A percentile compares a stretch with the other conserved stretches of the same genome.
Conservation (phyloP, 1,139 yeast species). For the Saccharomyces pastorianus region DNA sequence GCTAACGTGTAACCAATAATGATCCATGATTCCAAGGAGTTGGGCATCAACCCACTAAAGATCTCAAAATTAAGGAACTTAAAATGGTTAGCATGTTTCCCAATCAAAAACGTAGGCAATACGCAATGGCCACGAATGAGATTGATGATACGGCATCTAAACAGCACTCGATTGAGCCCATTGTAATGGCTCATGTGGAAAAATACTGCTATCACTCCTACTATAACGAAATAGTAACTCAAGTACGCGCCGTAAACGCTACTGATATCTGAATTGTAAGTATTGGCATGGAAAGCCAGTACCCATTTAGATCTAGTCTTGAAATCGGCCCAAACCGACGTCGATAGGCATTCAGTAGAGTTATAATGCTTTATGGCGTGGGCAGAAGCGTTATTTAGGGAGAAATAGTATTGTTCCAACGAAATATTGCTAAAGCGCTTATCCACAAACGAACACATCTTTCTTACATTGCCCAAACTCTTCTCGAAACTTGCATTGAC, state of each 20-base stretch:
- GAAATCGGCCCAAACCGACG: neutral
- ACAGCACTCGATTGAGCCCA: conserved; percentile 9
- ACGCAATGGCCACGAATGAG: conserved; percentile 12
- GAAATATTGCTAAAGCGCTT: neutral
- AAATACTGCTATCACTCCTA: conserved; percentile 7
- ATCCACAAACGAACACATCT: conserved; percentile 1
- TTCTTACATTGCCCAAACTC: conserved; percentile 1
- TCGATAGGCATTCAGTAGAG: neutral
- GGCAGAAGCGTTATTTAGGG: neutral
- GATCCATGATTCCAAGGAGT: conserved; percentile 52
- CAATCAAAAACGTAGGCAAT: conserved; percentile 13
- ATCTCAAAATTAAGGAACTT: conserved; percentile 1
- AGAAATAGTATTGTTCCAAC: neutral
- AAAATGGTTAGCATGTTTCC: conserved; percentile 16
- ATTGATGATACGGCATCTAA: conserved; percentile 6
- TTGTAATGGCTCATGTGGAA: conserved; percentile 11
- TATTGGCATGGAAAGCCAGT: conserved; percentile 14
- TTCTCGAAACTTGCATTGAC: conserved; percentile 1
- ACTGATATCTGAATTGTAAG: conserved; percentile 16
- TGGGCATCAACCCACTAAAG: conserved; percentile 26
- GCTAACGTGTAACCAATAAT: conserved; percentile 42
- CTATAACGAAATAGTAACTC: conserved; percentile 11
- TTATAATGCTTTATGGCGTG: conserved; percentile 1
- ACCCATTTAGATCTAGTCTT: conserved; percentile 6
- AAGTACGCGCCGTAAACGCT: conserved; percentile 10